Evolutionary conservation across 2,329 filamentous ascomycete species (phyloP).

Genomic region (Lecanosticta acicola): DNA sequence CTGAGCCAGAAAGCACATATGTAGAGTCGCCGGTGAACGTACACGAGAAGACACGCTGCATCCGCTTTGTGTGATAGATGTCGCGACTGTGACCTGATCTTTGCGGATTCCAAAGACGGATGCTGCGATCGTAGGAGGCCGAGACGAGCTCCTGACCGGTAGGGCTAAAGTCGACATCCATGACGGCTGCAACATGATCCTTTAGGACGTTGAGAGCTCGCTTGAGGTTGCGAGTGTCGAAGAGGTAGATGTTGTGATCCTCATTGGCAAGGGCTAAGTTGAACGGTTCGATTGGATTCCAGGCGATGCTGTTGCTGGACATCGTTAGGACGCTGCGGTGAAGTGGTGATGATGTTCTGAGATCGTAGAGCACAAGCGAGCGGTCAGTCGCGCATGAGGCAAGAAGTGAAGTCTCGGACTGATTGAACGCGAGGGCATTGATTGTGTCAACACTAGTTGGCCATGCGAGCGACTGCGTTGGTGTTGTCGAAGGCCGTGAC

Average conservation of each 20-base stretch:
- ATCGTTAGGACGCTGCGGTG: constrained; percentile 76
- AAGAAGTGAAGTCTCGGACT: constrained; percentile 85
- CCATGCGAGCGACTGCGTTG: constrained; percentile 78
- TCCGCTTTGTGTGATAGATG: constrained; percentile 94
- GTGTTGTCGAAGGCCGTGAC: constrained; percentile 67
- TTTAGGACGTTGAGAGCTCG: constrained; percentile 84
- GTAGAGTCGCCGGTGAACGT: constrained; percentile 83
- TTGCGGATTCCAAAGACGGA: constrained; percentile 75
- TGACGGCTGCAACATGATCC: constrained; percentile 84
- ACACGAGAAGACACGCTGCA: constrained; percentile 87
- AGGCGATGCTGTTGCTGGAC: constrained; percentile 74
- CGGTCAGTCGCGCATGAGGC: constrained; percentile 81
- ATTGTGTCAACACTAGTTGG: constrained; percentile 87
- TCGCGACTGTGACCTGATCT: constrained; percentile 74
- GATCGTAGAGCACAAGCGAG: constrained; percentile 83
- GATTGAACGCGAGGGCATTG: constrained; percentile 81
- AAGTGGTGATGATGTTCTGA: constrained; percentile 78
- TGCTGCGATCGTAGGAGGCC: constrained; percentile 80
- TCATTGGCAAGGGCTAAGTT: constrained; percentile 91
- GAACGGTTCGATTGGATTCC: constrained; percentile 97
- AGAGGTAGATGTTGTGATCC: constrained; percentile 88
- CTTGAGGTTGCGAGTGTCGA: constrained; percentile 88
- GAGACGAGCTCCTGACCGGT: constrained; percentile 91
- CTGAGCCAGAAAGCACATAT: constrained; percentile 83
- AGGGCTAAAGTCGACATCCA: constrained; percentile 93